A percentile compares a stretch with the other conserved stretches of the same genome.
Evolutionary conservation across 2,329 filamentous ascomycete genomes (phyloP).

Genomic region (Sclerotinia borealis): DNA sequence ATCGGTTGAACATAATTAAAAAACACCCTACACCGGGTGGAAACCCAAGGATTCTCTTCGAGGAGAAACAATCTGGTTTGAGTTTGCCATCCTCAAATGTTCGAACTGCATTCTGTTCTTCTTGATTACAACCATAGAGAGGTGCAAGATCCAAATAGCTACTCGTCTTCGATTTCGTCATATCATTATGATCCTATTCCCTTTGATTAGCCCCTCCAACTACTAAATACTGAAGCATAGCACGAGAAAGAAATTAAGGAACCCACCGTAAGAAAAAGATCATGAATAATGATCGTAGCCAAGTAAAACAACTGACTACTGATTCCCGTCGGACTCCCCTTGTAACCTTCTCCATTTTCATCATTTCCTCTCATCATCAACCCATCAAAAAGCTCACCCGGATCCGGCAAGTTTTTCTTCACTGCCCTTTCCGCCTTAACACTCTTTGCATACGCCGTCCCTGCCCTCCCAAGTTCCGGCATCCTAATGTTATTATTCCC

Average conservation of each 20-base stretch:
- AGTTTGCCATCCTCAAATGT: constrained; percentile 64
- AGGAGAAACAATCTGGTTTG: constrained; percentile 67
- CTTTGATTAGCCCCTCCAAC: not conserved
- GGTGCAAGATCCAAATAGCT: constrained; percentile 43
- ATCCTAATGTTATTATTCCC: constrained; percentile 45
- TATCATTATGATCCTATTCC: constrained; percentile 6
- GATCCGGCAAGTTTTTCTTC: constrained; percentile 56
- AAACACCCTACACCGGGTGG: constrained; percentile 67
- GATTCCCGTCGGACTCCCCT: constrained; percentile 36
- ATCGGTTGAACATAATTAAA: constrained; percentile 67
- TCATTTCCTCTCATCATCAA: constrained; percentile 52
- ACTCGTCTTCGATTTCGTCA: constrained; percentile 2
- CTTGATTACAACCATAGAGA: constrained; percentile 37
- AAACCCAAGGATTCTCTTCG: constrained; percentile 63
- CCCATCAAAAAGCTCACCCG: constrained; percentile 49
- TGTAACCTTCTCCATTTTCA: not conserved
- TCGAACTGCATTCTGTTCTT: constrained; percentile 24
- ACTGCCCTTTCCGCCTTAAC: constrained; percentile 53
- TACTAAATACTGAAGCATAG: too few species aligned
- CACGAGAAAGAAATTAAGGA: too few species aligned
- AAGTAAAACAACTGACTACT: constrained; percentile 43
- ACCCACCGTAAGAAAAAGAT: constrained; percentile 36
- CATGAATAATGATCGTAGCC: constrained; percentile 47
- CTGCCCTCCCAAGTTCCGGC: constrained; percentile 60
- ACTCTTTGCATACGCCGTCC: constrained; percentile 58